phyloP scores from a whole-genome alignment of 768 basidiomycete species.

The Termitomyces sp. region DNA sequence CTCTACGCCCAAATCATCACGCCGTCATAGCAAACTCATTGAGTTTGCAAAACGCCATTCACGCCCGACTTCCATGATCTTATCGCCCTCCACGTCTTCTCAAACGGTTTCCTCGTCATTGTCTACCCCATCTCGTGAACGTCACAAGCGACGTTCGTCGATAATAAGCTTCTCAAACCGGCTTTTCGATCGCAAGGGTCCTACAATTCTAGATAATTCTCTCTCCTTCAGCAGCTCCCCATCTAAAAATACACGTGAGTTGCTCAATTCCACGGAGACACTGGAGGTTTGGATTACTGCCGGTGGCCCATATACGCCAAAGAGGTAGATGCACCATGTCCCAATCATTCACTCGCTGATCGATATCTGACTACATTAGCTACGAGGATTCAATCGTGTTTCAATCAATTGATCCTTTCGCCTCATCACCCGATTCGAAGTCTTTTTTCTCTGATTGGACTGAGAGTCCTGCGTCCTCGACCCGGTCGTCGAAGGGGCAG shows the following conservation, averaged over 20 bases:
- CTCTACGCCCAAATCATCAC: conserved; percentile 11
- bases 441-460: conserved; percentile 44
- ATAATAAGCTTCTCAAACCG: conserved; percentile 33
- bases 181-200: conserved; percentile 32
- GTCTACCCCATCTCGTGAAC: conserved; percentile 9
- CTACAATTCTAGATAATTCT: conserved; percentile 22
- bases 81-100: conserved; percentile 15
- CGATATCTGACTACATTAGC: conserved; percentile 9
- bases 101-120: conserved; percentile 5
- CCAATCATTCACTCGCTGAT: background rate
- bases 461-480: conserved; percentile 27
- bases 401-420: conserved; percentile 38
- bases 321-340: conserved; percentile 19
- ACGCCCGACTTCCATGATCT: conserved; percentile 30
- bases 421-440: conserved; percentile 38
- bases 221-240: conserved; percentile 21
- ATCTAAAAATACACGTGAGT: conserved; percentile 17
- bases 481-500: conserved; percentile 14
- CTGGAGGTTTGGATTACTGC: conserved; percentile 34
- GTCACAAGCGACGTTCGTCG: conserved; percentile 30
- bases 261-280: conserved; percentile 16
- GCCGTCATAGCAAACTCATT: conserved; percentile 16
- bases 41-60: conserved; percentile 22
- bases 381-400: conserved; percentile 17
- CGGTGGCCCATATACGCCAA: conserved; percentile 30